Evolutionary conservation across 805 yeast genomes (phyloP).

Genomic region (Candida montana): DNA sequence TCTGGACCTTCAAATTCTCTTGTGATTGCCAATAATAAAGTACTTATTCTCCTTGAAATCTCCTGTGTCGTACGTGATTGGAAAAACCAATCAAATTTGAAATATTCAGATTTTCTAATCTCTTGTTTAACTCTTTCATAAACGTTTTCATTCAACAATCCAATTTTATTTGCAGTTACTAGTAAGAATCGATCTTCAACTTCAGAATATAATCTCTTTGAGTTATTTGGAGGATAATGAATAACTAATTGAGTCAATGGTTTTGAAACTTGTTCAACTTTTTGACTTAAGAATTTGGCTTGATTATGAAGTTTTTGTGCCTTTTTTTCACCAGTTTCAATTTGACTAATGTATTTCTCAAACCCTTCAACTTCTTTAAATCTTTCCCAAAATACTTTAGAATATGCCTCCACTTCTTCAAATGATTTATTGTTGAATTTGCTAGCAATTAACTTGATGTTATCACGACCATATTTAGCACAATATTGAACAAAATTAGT

Average conservation of each 20-base stretch:
- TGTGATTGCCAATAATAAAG: slow-evolving; percentile 60
- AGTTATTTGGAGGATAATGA: slow-evolving; percentile 78
- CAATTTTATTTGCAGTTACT: slow-evolving; percentile 56
- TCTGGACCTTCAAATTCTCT: slow-evolving; percentile 65
- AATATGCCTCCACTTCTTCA: slow-evolving; percentile 57
- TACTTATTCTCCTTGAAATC: slow-evolving; percentile 60
- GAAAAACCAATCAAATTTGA: slow-evolving; percentile 71
- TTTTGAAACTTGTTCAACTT: slow-evolving; percentile 47
- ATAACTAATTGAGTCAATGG: slow-evolving; percentile 61
- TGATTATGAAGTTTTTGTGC: slow-evolving; percentile 49
- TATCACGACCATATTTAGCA: slow-evolving; percentile 59
- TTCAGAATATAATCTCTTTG: slow-evolving; percentile 65
- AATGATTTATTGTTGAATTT: slow-evolving; percentile 51
- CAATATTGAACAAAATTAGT: slow-evolving; percentile 64
- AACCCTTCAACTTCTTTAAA: slow-evolving; percentile 59
- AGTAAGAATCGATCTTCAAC: slow-evolving; percentile 67
- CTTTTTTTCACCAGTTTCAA: slow-evolving; percentile 70
- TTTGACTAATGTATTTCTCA: slow-evolving; percentile 66
- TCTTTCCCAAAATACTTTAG: slow-evolving; percentile 58
- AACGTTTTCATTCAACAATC: slow-evolving; percentile 53
- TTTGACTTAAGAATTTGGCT: slow-evolving; percentile 46
- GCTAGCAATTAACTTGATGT: slow-evolving; percentile 43
- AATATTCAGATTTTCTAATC: slow-evolving; percentile 50
- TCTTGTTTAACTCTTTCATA: slow-evolving; percentile 64
- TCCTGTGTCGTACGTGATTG: slow-evolving; percentile 69